Percentiles rank a stretch among this genome's conserved stretches.
Evolutionary conservation across 176 grass and related monocot species (phyloP).

Genomic region (Triticum dicoccoides): DNA sequence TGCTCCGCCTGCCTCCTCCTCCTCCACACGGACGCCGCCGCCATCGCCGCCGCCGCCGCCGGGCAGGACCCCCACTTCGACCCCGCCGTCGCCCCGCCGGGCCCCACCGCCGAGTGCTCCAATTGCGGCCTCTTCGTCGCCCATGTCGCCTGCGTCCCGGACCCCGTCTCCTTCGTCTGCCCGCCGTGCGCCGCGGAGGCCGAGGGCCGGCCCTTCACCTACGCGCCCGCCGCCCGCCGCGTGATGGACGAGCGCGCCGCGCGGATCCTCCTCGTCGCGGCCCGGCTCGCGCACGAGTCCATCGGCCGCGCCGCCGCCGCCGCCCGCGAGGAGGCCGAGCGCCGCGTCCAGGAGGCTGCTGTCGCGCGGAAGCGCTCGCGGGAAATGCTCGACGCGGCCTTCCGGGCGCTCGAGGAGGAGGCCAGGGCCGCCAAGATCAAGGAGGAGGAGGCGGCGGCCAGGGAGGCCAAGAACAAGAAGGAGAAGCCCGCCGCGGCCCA

Average conservation of each 20-base stretch:
- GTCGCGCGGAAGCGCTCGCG: slow-evolving; percentile 56
- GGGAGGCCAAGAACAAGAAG: slow-evolving; percentile 37
- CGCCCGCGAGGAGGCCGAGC: slow-evolving; percentile 57
- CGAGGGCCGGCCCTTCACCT: slow-evolving; percentile 32
- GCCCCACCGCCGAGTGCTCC: slow-evolving; percentile 56
- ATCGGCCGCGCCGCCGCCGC: slow-evolving; percentile 45
- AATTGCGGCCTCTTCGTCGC: slow-evolving; percentile 54
- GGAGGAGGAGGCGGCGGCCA: not conserved
- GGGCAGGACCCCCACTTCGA: not conserved
- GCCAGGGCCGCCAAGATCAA: slow-evolving; percentile 25
- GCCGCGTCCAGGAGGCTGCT: slow-evolving; percentile 59
- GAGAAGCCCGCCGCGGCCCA: not conserved
- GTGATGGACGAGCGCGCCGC: slow-evolving; percentile 34
- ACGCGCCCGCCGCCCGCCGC: not conserved
- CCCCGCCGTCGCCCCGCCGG: slow-evolving; percentile 16
- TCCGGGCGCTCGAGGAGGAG: slow-evolving; percentile 44
- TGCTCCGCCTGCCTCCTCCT: slow-evolving; percentile 80
- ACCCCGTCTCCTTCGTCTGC: slow-evolving; percentile 42
- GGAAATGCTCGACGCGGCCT: slow-evolving; percentile 59
- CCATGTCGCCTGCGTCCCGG: slow-evolving; percentile 54
- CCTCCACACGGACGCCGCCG: slow-evolving; percentile 9
- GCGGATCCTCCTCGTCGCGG: slow-evolving; percentile 67
- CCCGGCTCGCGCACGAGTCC: slow-evolving; percentile 53
- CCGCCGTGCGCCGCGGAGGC: slow-evolving; percentile 44
- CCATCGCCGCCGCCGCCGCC: not conserved